Percentiles rank a stretch among this genome's conserved stretches.
Evolutionary conservation across 2,329 filamentous ascomycete genomes (phyloP).

Genomic region (Venturia nashicola): DNA sequence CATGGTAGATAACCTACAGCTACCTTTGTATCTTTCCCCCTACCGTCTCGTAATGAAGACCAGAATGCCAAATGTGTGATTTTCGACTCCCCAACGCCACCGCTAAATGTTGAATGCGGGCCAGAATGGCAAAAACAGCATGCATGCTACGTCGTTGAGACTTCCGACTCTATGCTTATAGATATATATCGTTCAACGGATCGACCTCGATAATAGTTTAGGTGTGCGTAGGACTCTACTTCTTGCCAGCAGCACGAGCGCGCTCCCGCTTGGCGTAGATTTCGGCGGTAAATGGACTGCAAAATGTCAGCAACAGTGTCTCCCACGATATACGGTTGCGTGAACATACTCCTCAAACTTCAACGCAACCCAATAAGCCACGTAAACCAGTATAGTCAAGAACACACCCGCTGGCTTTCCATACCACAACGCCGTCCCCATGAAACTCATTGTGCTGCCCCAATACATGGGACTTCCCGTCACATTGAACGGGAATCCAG

Average conservation of each 20-base stretch:
- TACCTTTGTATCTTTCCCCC: not conserved
- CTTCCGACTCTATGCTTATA: not conserved
- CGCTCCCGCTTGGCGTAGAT: conserved; percentile 82
- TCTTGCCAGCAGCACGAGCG: conserved; percentile 23
- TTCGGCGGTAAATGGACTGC: conserved; percentile 69
- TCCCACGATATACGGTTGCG: not conserved
- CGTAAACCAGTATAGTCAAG: conserved; percentile 60
- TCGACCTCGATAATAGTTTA: not conserved
- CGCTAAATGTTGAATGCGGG: conserved; percentile 11
- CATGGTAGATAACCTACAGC: not conserved
- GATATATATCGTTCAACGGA: not conserved
- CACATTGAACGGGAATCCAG: conserved; percentile 90
- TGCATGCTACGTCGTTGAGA: conserved; percentile 8
- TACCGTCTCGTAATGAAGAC: not conserved
- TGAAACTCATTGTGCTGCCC: conserved; percentile 82
- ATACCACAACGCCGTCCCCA: conserved; percentile 73
- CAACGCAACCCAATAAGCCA: conserved; percentile 71
- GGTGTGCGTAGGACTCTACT: not conserved
- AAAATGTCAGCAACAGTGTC: not conserved
- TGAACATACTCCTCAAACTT: conserved; percentile 62
- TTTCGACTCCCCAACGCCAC: conserved; percentile 5
- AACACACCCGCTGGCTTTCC: conserved; percentile 79
- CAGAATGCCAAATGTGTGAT: not conserved
- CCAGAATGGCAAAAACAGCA: not conserved
- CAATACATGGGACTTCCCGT: conserved; percentile 92